A percentile compares a stretch with the other conserved stretches of the same genome.
Conservation (phyloP, 2,329 filamentous ascomycete genomes). For the Pseudocercospora crystallina region DNA sequence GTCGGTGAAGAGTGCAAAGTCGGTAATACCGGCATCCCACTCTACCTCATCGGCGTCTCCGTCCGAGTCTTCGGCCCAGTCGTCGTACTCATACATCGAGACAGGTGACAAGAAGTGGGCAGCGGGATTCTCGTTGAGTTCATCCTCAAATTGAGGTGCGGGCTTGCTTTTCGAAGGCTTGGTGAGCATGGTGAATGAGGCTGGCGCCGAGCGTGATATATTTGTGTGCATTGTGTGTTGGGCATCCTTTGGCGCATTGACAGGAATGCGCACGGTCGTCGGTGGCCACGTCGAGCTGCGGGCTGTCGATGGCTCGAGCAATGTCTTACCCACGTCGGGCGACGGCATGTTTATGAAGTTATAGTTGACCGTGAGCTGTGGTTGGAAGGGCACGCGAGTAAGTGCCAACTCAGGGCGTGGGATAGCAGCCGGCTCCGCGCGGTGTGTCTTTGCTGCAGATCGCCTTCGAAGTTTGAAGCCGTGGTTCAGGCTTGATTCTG, state of each 20-base stretch:
- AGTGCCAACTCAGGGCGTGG: slow-evolving; percentile 16
- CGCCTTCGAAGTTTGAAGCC: slow-evolving; percentile 2
- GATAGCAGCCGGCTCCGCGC: slow-evolving; percentile 12
- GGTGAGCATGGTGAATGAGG: slow-evolving; percentile 5
- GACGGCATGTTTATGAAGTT: slow-evolving; percentile 23
- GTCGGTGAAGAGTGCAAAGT: slow-evolving; percentile 35
- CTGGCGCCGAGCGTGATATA: slow-evolving; percentile 17
- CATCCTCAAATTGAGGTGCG: slow-evolving; percentile 26
- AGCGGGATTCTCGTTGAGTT: slow-evolving; percentile 32
- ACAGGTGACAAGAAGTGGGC: slow-evolving; percentile 33
- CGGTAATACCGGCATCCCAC: slow-evolving; percentile 36
- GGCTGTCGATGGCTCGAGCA: slow-evolving; percentile 14
- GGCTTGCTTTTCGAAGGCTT: slow-evolving; percentile 10
- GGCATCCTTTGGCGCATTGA: slow-evolving; percentile 9
- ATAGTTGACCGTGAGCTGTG: slow-evolving; percentile 10
- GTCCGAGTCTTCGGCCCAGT: slow-evolving; percentile 30
- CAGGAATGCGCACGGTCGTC: slow-evolving; percentile 11
- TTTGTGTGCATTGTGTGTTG: slow-evolving; percentile 2
- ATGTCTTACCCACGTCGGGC: slow-evolving; percentile 11
- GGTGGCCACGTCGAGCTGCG: slow-evolving; percentile 25
- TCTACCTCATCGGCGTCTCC: slow-evolving; percentile 30
- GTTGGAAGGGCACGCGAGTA: slow-evolving; percentile 17
- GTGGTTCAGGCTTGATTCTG: slow-evolving; percentile 14
- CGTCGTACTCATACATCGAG: slow-evolving; percentile 31
- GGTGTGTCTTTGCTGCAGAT: slow-evolving; percentile 10